These are phyloP conservation scores for Secale cereale DNA, from an alignment of 176 grass and related monocot genomes.

Conservation along the genomic window DNA sequence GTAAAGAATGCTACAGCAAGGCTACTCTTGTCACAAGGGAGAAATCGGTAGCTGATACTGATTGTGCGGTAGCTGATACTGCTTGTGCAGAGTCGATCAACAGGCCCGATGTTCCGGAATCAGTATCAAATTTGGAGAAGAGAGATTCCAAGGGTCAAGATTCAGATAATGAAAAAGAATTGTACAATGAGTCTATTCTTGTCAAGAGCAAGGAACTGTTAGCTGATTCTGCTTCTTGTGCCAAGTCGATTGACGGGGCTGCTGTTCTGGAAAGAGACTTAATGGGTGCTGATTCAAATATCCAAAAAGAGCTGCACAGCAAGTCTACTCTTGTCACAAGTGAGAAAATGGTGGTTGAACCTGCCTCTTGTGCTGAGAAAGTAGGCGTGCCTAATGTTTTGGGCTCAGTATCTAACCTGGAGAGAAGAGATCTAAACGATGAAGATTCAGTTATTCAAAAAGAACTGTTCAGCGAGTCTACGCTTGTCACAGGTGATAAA, in stretches of 20 bases:
- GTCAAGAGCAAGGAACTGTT: not conserved
- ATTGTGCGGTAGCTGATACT: not conserved
- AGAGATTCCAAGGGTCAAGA: constrained; percentile 17
- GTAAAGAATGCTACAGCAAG: not conserved
- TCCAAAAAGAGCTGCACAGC: constrained; percentile 5
- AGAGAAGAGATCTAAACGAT: not conserved
- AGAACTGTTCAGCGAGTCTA: not conserved
- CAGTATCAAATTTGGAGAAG: not conserved
- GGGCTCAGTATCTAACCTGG: constrained; percentile 20
- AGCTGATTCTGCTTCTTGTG: constrained; percentile 29
- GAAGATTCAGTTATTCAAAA: not conserved
- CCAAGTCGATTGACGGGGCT: constrained; percentile 20
- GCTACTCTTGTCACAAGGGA: not conserved
- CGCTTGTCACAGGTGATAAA: constrained; percentile 13
- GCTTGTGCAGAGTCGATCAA: not conserved
- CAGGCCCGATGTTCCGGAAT: not conserved
- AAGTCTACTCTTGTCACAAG: constrained; percentile 14
- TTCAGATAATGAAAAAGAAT: constrained; percentile 16
- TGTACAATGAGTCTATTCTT: constrained; percentile 23
- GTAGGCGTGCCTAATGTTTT: constrained; percentile 29
- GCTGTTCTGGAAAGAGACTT: constrained; percentile 22
- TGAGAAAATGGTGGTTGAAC: constrained; percentile 25
- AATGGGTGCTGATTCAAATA: constrained; percentile 16
- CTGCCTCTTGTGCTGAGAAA: constrained; percentile 12
- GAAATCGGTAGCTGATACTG: not conserved